These are phyloP conservation scores for Linum tenue DNA, from an alignment of 345 rosid species.

Conservation along the genomic window DNA sequence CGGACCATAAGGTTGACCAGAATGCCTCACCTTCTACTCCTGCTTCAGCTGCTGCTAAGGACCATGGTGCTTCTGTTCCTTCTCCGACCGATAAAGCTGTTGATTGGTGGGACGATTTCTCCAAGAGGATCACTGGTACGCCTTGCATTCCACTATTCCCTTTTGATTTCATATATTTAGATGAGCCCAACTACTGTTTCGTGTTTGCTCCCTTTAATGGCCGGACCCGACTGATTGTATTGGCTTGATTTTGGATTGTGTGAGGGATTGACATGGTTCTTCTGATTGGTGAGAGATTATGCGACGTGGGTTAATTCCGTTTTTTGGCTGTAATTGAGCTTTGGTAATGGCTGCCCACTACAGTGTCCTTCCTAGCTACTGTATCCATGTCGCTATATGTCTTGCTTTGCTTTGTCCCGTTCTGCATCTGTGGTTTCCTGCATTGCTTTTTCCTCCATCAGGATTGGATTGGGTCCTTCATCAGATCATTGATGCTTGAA, in stretches of 20 bases:
- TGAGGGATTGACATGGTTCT: constrained; percentile 1
- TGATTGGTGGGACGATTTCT: constrained; percentile 81
- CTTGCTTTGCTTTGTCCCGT: background rate
- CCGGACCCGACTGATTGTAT: no score
- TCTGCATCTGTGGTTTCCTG: background rate
- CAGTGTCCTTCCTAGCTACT: background rate
- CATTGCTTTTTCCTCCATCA: background rate
- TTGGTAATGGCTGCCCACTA: background rate
- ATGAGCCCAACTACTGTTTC: constrained; percentile 5
- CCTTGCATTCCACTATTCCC: background rate
- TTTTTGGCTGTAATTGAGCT: constrained; percentile 6
- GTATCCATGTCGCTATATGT: background rate
- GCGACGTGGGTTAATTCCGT: constrained; percentile 17
- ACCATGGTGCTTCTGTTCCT: constrained; percentile 2
- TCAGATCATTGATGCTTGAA: background rate
- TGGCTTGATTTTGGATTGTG: constrained; percentile 12
- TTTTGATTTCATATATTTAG: constrained; percentile 7
- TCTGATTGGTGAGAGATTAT: constrained; percentile 1
- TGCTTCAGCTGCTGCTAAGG: background rate
- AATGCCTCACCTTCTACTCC: constrained; percentile 27
- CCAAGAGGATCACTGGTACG: constrained; percentile 58
- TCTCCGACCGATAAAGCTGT: constrained; percentile 25
- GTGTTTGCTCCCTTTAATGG: background rate
- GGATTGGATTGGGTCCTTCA: background rate
- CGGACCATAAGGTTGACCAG: constrained; percentile 59